phyloP scores from a whole-genome alignment of 2,329 filamentous ascomycete genomes.

The Byssoonygena ceratinophila region DNA sequence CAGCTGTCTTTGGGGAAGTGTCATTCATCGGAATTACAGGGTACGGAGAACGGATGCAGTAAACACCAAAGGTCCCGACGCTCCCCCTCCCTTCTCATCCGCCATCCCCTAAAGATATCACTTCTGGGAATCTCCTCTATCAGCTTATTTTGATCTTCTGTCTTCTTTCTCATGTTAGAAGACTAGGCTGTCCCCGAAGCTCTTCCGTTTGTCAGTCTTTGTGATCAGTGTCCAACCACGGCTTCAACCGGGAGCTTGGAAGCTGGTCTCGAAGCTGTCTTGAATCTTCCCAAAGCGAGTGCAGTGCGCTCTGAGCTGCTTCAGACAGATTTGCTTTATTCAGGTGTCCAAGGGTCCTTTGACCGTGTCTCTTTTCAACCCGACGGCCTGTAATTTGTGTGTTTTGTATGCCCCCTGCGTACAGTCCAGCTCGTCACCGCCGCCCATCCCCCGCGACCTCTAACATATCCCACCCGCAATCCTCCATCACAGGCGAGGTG shows the following conservation, averaged over 20 bases:
- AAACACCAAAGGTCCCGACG: not conserved
- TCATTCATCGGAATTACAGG: constrained; percentile 6
- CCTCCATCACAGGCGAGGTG: constrained; percentile 13
- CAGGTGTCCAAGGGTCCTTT: constrained; percentile 20
- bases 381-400: constrained; percentile 11
- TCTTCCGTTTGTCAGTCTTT: not conserved
- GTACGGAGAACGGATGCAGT: not conserved
- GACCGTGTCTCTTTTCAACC: constrained; percentile 21
- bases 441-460: constrained; percentile 29
- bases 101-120: not conserved
- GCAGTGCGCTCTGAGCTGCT: not conserved
- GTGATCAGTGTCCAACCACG: not conserved
- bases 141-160: not conserved
- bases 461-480: constrained; percentile 19
- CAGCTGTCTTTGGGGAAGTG: not conserved
- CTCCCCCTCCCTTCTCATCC: not conserved
- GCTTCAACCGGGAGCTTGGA: not conserved
- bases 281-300: not conserved
- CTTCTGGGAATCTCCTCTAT: not conserved
- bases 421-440: constrained; percentile 32
- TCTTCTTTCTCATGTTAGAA: not conserved
- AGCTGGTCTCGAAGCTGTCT: not conserved
- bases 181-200: not conserved
- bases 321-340: not conserved
- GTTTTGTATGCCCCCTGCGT: constrained; percentile 36